Evolutionary conservation across 2,329 filamentous ascomycete species (phyloP).

Genomic region (Thermomyces lanuginosus): DNA sequence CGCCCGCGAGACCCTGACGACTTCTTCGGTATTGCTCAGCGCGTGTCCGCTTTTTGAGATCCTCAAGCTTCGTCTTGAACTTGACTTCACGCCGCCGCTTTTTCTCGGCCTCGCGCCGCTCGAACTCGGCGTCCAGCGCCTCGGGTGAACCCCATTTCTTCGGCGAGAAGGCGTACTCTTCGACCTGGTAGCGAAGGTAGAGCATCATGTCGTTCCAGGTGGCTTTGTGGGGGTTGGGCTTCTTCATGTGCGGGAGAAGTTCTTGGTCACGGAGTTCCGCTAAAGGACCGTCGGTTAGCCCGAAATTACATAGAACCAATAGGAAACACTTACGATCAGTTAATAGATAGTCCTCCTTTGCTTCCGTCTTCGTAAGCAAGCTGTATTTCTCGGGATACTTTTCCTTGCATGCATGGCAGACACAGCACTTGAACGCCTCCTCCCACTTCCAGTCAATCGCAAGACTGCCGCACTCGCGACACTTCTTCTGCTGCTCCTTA

Average conservation of each 20-base stretch:
- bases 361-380: constrained; percentile 90
- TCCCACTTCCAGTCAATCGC: constrained; percentile 96
- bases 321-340: constrained; percentile 55
- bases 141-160: constrained; percentile 84
- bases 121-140: constrained; percentile 76
- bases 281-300: constrained; percentile 16
- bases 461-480: constrained; percentile 62
- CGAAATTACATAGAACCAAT: background rate
- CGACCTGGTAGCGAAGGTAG: constrained; percentile 82
- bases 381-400: constrained; percentile 84
- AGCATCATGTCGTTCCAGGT: constrained; percentile 99
- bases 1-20: constrained; percentile 34
- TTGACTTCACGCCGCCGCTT: constrained; percentile 79
- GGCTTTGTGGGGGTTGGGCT: constrained; percentile 86
- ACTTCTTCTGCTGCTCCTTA: constrained; percentile 51
- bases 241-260: constrained; percentile 70
- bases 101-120: constrained; percentile 58
- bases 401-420: constrained; percentile 80
- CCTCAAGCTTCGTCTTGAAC: constrained; percentile 74
- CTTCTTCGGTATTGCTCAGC: constrained; percentile 76
- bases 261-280: constrained; percentile 82
- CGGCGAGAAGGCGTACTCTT: constrained; percentile 69
- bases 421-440: constrained; percentile 56
- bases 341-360: constrained; percentile 81
- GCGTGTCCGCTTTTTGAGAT: constrained; percentile 82